Base-by-base conservation (phyloP, 768 basidiomycete genomes). In the Boletus rubroflammeus region DNA sequence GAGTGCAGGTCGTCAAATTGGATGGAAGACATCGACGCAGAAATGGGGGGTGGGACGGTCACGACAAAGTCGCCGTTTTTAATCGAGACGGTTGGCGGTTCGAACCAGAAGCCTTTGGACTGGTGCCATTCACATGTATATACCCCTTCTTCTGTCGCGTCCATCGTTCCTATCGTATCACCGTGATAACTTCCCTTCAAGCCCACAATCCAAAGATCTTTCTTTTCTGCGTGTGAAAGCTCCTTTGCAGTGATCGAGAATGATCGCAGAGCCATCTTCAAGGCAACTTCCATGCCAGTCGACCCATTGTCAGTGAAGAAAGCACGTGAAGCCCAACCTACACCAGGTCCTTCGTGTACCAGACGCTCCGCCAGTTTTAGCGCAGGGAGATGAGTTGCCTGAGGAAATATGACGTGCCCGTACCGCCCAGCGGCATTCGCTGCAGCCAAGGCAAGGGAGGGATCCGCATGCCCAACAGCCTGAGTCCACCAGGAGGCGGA, bases 401-500 rank as follows among this genome's bases (percentile, higher is more conserved):
- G 84, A 9, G 96, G 96, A 68, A 94, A 98, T 78, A 98, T 93
- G 61, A 98, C 94, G 70, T 98, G 96, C 0, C 96, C 96, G 63
- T 98, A 98, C 3, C 96, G 81, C 8, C 96, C 96, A 17, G 93
- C 87, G 6, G 94, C 93, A 32, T 80, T 78, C 2, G 95, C 94
- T 1, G 93, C 95, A 9, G 95, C 93, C 40, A 95, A 76, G 0
- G 90, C 85, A 14, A 97, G 78, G 1, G 82, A 73, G 0, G 90
- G 81, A 60, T 88, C 73, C 0, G 83, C 86, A 62, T 98, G 96
- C 0, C 95, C 96, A 38, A 97, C 72, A 0, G 88, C 81, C 70
- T 98, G 96, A 0, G 94, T 98, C 93, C 96, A 98, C 96, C 96
- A 98, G 11, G 93, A 96, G 0, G 95, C 96, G 0, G 95, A 97